Evolutionary conservation across 176 grass and related monocot species (phyloP).

Genomic region (Dactylis glomerata): DNA sequence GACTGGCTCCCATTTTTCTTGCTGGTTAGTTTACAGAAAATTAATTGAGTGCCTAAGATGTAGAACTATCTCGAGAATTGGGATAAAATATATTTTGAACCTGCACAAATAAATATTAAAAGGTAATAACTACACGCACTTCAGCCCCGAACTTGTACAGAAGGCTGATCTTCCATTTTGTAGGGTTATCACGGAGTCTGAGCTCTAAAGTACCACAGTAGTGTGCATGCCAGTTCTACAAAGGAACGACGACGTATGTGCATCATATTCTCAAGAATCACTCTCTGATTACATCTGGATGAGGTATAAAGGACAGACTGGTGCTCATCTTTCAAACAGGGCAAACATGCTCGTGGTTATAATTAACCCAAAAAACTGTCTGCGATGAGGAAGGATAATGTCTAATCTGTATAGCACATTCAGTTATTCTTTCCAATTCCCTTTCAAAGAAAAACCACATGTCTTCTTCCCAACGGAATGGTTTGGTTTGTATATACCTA

Average conservation of each 20-base stretch:
- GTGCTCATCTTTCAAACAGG: neutral
- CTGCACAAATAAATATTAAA: neutral
- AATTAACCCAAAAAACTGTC: neutral
- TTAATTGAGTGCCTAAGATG: neutral
- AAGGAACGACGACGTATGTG: neutral
- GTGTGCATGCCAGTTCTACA: neutral
- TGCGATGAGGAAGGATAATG: neutral
- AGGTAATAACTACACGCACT: neutral
- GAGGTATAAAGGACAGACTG: neutral
- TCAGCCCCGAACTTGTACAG: neutral
- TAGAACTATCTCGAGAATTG: neutral
- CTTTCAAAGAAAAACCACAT: neutral
- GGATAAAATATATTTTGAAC: neutral
- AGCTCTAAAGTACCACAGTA: constrained; percentile 9
- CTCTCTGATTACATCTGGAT: neutral
- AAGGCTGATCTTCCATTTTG: constrained; percentile 14
- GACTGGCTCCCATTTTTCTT: neutral
- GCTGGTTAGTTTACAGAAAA: neutral
- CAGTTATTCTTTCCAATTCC: neutral
- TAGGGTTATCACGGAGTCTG: constrained; percentile 13
- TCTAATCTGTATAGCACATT: constrained; percentile 18
- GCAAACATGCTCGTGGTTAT: neutral
- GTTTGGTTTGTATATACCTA: neutral
- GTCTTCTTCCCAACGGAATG: neutral
- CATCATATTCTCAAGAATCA: neutral